These are phyloP conservation scores for Pseudogymnoascus sp. DNA, from an alignment of 2,329 filamentous ascomycete species.

Conservation along the genomic window DNA sequence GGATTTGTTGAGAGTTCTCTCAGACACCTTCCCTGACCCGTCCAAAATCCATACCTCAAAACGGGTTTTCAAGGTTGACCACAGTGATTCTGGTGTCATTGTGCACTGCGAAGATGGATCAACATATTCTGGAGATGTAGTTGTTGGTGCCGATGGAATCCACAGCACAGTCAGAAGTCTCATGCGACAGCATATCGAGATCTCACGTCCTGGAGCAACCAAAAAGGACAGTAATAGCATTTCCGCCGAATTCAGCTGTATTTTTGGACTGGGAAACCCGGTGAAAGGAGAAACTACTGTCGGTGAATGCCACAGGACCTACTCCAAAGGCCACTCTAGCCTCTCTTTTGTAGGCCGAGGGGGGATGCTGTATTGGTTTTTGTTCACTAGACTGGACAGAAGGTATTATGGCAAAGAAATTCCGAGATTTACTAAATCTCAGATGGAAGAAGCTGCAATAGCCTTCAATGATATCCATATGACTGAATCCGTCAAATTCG, in stretches of 20 bases:
- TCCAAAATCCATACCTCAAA: conserved; percentile 18
- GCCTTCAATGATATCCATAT: neutral
- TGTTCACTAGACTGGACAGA: neutral
- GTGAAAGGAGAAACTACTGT: neutral
- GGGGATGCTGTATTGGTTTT: conserved; percentile 13
- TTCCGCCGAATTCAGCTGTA: conserved; percentile 21
- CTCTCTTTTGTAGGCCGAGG: conserved; percentile 15
- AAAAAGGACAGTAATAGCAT: conserved; percentile 16
- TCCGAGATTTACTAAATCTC: neutral
- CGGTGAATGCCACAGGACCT: conserved; percentile 11
- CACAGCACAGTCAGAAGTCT: conserved; percentile 16
- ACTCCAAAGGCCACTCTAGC: conserved; percentile 12
- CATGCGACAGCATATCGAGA: neutral
- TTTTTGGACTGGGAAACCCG: conserved; percentile 20
- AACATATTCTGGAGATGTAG: conserved; percentile 18
- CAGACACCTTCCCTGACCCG: conserved; percentile 17
- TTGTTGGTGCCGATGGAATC: conserved; percentile 25
- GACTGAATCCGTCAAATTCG: neutral
- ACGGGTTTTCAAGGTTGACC: conserved; percentile 14
- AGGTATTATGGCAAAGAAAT: neutral
- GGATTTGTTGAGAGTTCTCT: conserved; percentile 11
- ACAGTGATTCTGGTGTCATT: conserved; percentile 9
- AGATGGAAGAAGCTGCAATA: neutral
- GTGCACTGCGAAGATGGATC: conserved; percentile 21
- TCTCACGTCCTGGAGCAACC: neutral